phyloP scores from a whole-genome alignment of 2,329 filamentous ascomycete genomes.

The Chalaropsis thielavioides region DNA sequence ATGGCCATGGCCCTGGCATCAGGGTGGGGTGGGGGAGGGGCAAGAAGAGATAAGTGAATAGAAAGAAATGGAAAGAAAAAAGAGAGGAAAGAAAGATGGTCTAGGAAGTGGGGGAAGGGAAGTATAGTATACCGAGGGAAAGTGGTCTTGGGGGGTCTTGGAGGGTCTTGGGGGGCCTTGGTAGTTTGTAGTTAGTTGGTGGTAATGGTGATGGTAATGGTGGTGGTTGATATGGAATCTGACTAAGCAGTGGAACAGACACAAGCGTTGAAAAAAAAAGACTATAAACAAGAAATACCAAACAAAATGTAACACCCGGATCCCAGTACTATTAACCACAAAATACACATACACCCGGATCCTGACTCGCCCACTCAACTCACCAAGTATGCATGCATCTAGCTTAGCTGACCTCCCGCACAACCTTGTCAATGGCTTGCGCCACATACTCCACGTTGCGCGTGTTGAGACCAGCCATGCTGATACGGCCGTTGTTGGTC shows the following conservation, averaged over 20 bases:
- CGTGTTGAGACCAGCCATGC: conserved; percentile 94
- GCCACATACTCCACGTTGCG: conserved; percentile 89
- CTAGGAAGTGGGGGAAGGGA: background rate
- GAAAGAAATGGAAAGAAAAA: background rate
- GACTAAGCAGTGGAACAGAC: no score
- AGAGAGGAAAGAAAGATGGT: background rate
- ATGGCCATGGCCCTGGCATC: background rate
- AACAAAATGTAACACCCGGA: background rate
- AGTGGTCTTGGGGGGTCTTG: background rate
- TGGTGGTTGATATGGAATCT: no score
- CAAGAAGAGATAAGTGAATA: background rate
- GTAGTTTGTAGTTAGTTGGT: no score
- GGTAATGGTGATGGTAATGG: background rate
- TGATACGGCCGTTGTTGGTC: conserved; percentile 96
- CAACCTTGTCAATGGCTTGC: conserved; percentile 72
- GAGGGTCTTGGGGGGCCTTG: no score
- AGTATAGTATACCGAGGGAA: background rate
- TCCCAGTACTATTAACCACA: background rate
- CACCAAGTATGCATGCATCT: background rate
- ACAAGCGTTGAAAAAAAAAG: background rate
- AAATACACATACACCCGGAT: background rate
- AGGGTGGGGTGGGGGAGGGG: no score
- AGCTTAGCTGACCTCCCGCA: conserved; percentile 34
- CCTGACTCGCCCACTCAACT: background rate
- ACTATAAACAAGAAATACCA: background rate